These are phyloP conservation scores for Dendrobium chrysotoxum DNA, from an alignment of 106 monocot species.

Conservation along the genomic window DNA sequence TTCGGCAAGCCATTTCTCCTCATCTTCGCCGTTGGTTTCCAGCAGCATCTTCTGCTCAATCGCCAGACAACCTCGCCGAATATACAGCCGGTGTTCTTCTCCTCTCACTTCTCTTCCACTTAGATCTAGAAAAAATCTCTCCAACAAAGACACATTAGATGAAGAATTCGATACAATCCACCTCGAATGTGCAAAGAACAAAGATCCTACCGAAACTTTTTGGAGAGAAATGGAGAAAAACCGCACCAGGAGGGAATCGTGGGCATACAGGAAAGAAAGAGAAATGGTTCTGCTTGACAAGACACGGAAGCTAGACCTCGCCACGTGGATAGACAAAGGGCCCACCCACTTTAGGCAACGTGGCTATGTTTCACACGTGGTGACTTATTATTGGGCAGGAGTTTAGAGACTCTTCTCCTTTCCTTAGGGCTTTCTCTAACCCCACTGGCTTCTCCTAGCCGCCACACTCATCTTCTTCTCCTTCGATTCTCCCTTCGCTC, in stretches of 20 bases:
- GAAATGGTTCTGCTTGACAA: too few species aligned
- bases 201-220: background rate
- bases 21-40: constrained; percentile 70
- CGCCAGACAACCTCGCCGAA: background rate
- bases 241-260: background rate
- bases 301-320: too few species aligned
- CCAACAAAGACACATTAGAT: background rate
- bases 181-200: background rate
- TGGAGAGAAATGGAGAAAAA: background rate
- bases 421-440: too few species aligned
- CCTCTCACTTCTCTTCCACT: background rate
- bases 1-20: constrained; percentile 98
- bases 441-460: too few species aligned
- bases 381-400: too few species aligned
- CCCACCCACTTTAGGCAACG: too few species aligned
- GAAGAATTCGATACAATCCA: background rate
- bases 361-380: too few species aligned
- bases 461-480: too few species aligned
- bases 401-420: too few species aligned
- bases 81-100: background rate
- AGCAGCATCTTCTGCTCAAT: constrained; percentile 23
- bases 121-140: background rate
- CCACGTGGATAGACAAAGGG: too few species aligned
- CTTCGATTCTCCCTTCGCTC: too few species aligned
- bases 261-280: too few species aligned